Evolutionary conservation across 2,329 filamentous ascomycete genomes (phyloP).

Genomic region (Mycosphaerella sp.): DNA sequence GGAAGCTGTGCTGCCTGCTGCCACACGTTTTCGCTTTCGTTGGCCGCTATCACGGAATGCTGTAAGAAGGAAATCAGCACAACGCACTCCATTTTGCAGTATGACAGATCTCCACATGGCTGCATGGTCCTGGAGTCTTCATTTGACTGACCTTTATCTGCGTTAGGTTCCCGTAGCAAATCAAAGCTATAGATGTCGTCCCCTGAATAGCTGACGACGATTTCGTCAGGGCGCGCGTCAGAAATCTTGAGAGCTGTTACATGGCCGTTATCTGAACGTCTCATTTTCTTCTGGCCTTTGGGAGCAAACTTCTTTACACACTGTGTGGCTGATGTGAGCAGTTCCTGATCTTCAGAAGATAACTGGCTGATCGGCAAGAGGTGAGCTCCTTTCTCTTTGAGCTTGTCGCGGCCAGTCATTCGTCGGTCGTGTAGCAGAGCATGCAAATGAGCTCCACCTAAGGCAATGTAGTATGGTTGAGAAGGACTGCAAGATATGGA

Average conservation of each 20-base stretch:
- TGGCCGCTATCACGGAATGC: constrained; percentile 27
- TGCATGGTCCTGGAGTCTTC: not conserved
- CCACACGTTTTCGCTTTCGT: constrained; percentile 54
- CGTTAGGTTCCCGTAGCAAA: constrained; percentile 48
- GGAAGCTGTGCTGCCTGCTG: constrained; percentile 36
- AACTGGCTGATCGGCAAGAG: constrained; percentile 39
- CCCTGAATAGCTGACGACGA: constrained; percentile 59
- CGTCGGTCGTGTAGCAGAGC: constrained; percentile 63
- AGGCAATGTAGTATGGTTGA: constrained; percentile 63
- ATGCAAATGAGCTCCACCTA: constrained; percentile 62
- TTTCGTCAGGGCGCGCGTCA: constrained; percentile 60
- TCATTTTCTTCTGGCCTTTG: constrained; percentile 50
- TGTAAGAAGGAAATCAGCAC: not conserved
- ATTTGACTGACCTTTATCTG: constrained; percentile 31
- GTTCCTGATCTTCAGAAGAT: constrained; percentile 45
- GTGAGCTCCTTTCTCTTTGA: constrained; percentile 48
- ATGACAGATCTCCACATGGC: no score
- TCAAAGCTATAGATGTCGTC: constrained; percentile 60
- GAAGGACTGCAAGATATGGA: constrained; percentile 61
- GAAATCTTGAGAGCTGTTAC: constrained; percentile 67
- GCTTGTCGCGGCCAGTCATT: constrained; percentile 57
- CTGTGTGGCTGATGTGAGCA: constrained; percentile 54
- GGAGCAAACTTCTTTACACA: constrained; percentile 63
- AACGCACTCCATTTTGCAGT: no score
- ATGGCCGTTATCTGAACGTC: constrained; percentile 52